These are phyloP conservation scores for Trichopus zeylanicus DNA, from an alignment of 116 monocot genomes.

Conservation along the genomic window DNA sequence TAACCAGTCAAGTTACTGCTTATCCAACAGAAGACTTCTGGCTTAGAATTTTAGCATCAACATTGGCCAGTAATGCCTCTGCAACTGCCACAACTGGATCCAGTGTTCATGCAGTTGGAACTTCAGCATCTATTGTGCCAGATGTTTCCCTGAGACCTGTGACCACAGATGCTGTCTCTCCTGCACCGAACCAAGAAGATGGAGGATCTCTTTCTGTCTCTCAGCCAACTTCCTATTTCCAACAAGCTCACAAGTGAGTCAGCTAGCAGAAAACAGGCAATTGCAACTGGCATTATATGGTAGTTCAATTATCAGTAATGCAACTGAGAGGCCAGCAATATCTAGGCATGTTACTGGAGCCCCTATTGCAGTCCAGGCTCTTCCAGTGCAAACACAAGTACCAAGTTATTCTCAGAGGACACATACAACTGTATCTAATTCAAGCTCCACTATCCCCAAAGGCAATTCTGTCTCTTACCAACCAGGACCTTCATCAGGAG, in stretches of 20 bases:
- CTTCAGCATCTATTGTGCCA: slow-evolving; percentile 13
- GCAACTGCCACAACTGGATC: background rate
- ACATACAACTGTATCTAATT: too few relatives aligned
- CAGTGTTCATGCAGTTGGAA: slow-evolving; percentile 7
- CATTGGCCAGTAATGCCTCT: slow-evolving; percentile 8
- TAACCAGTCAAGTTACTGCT: slow-evolving; percentile 1
- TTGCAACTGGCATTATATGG: slow-evolving; percentile 14
- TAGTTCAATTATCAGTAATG: slow-evolving; percentile 12
- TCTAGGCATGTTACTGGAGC: slow-evolving; percentile 25
- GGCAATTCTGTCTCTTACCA: slow-evolving; percentile 18
- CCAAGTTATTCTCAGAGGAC: slow-evolving; percentile 9
- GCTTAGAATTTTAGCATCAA: slow-evolving; percentile 7
- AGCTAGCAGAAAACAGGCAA: slow-evolving; percentile 14
- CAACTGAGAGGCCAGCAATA: slow-evolving; percentile 15
- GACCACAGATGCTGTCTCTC: slow-evolving; percentile 24
- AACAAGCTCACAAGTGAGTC: slow-evolving; percentile 9
- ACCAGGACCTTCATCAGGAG: background rate
- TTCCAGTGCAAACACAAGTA: slow-evolving; percentile 38
- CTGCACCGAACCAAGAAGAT: slow-evolving; percentile 8
- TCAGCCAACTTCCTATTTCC: slow-evolving; percentile 5
- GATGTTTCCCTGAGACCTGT: slow-evolving; percentile 17
- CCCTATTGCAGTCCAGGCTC: slow-evolving; percentile 50
- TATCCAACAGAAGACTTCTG: background rate
- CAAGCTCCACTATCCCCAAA: too few relatives aligned
- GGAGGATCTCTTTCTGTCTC: background rate